Base-by-base conservation (phyloP, 2,329 filamentous ascomycete species). In the Raffaelea albimanens region DNA sequence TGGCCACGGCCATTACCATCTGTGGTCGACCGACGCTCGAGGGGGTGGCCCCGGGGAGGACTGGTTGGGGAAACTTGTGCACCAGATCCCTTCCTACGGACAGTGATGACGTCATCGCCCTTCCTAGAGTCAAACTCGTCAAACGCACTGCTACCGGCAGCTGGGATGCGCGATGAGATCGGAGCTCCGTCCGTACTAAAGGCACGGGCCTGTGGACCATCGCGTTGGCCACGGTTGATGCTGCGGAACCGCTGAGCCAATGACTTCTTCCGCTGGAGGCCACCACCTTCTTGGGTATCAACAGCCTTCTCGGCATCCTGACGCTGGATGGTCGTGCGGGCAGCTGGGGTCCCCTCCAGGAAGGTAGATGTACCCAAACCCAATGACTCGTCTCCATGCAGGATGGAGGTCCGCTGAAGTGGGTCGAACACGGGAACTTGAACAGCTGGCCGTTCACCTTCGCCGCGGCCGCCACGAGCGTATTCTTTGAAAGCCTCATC, bases 291-390 rank as follows among this genome's bases (percentile, higher is more conserved):
- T 47, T 68, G 61, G 23, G 61, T 56, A 49, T 76, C 75, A 41
- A 83, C 77, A 18, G 74, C 76, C 52, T 86, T 67, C 57, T 82
- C 88, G 29, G 77, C 83, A 58, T 91, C 79, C 44, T 80, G 80
- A 51, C 84, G 81, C 61, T 87, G 79, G 46, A 95, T 87, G 18
- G 85, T 87, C 8, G 82, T 78, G 56, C 82, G 81, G 23, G 90
- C 85, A 23, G 90, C 93, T 14, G 93, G 91, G 1, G 93, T 85
- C 33, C 93, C 93, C 58, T 98, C 93, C 20, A 98, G 68, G 72
- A 97, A 97, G 2, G 93, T 98, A 31, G 89, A 95, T 2, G 90
- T 95, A 46, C 93, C 93, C 8, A 98, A 69, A 10, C 93, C 93
- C 52, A 87, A 70, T 3, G 80, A 83, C 65, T 94, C 83, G 47